Percentiles rank a stretch among this genome's conserved stretches.
phyloP scores from a whole-genome alignment of 495 filamentous ascomycete genomes.

The Podospora didyma region DNA sequence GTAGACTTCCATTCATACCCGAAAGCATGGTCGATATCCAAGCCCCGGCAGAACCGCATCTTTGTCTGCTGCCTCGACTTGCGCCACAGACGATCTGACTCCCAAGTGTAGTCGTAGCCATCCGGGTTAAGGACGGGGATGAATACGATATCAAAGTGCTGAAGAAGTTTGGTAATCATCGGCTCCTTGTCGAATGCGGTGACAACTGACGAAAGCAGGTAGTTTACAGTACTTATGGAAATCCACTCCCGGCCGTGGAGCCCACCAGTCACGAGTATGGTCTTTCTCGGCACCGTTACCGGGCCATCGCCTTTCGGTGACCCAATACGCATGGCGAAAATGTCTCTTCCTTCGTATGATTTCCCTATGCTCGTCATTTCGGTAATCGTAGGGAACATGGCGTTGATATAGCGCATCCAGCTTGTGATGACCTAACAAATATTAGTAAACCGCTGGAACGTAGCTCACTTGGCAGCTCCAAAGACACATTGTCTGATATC shows the following conservation, averaged over 20 bases:
- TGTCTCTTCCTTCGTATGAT: conserved; percentile 82
- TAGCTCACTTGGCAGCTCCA: too few relatives aligned
- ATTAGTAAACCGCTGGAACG: conserved; percentile 6
- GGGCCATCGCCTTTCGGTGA: conserved; percentile 43
- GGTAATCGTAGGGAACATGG: conserved; percentile 80
- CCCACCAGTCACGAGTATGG: conserved; percentile 79
- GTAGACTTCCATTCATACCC: conserved; percentile 78
- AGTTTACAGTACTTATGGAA: conserved; percentile 85
- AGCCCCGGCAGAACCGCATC: conserved; percentile 75
- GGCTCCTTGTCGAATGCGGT: conserved; percentile 67
- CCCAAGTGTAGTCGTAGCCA: conserved; percentile 92
- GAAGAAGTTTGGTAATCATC: conserved; percentile 68
- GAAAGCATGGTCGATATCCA: conserved; percentile 87
- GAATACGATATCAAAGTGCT: conserved; percentile 80
- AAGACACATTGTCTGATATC: neutral
- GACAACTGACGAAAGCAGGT: conserved; percentile 84
- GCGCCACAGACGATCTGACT: conserved; percentile 87
- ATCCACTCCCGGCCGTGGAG: conserved; percentile 96
- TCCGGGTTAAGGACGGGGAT: conserved; percentile 90
- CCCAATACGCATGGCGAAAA: conserved; percentile 78
- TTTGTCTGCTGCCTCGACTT: conserved; percentile 88
- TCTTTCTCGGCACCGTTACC: conserved; percentile 50
- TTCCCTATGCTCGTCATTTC: conserved; percentile 70
- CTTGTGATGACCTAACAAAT: conserved; percentile 39
- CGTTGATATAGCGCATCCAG: conserved; percentile 87